These are phyloP conservation scores for Vigna angularis DNA, from an alignment of 306 rosid species.

Conservation along the genomic window DNA sequence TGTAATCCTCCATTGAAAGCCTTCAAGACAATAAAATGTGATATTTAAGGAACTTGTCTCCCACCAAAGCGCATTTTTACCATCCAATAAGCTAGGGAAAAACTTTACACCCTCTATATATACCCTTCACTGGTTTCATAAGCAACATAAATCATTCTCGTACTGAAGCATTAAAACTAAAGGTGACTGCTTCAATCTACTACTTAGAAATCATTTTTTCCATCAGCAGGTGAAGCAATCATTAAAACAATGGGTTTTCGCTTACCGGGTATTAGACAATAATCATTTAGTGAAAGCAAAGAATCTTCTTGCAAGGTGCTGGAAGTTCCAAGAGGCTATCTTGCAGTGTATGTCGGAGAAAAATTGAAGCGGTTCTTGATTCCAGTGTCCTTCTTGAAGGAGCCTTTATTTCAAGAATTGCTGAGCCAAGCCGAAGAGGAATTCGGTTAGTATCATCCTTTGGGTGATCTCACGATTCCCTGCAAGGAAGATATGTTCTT, in stretches of 20 bases:
- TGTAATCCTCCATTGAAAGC: too few relatives aligned
- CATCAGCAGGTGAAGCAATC: too few relatives aligned
- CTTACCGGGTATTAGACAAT: conserved; percentile 37
- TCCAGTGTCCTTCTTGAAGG: conserved; percentile 53
- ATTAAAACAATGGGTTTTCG: conserved; percentile 45
- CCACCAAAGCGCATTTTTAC: too few relatives aligned
- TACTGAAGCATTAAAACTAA: background rate
- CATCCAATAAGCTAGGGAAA: too few relatives aligned
- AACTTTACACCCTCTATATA: too few relatives aligned
- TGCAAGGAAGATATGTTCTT: conserved; percentile 56
- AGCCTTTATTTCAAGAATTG: conserved; percentile 53
- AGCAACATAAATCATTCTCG: too few relatives aligned
- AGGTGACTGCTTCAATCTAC: background rate
- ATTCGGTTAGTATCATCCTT: conserved; percentile 57
- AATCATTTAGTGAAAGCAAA: conserved; percentile 36
- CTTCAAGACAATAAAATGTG: too few relatives aligned
- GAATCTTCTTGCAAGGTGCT: conserved; percentile 3
- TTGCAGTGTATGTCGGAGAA: conserved; percentile 63
- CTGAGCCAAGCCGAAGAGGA: conserved; percentile 55
- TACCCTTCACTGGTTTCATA: too few relatives aligned
- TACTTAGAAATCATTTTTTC: background rate
- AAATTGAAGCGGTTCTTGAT: conserved; percentile 54
- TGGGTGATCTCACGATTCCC: conserved; percentile 61
- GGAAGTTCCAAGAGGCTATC: conserved; percentile 54
- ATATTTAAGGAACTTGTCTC: too few relatives aligned